Conservation (phyloP, 106 monocot species). For the Chionographis japonica region DNA sequence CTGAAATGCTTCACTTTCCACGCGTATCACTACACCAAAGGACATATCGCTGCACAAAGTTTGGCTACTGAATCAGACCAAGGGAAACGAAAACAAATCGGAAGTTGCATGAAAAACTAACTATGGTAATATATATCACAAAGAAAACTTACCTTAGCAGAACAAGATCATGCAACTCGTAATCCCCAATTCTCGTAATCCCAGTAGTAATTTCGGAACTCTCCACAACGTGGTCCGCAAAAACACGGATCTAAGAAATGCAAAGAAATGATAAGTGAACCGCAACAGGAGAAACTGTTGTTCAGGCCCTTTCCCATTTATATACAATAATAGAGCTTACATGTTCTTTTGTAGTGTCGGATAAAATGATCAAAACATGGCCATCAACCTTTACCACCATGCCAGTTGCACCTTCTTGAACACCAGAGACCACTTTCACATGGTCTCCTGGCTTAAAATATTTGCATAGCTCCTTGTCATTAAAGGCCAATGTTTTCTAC, state of each 20-base stretch:
- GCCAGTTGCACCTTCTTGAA: constrained; percentile 97
- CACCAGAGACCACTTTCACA: constrained; percentile 97
- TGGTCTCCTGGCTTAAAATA: constrained; percentile 96
- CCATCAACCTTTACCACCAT: constrained; percentile 99
- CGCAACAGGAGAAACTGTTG: neutral
- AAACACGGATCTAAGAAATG: constrained; percentile 73
- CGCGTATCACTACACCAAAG: constrained; percentile 93
- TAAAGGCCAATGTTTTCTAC: constrained; percentile 82
- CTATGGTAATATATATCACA: neutral
- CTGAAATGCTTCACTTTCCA: constrained; percentile 93
- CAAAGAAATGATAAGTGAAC: neutral
- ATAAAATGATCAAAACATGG: constrained; percentile 89
- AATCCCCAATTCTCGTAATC: constrained; percentile 83
- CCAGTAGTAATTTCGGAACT: constrained; percentile 97
- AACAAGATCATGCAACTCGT: constrained; percentile 97
- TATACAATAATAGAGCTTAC: constrained; percentile 28
- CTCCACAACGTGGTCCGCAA: constrained; percentile 98
- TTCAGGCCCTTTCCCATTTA: too few relatives aligned
- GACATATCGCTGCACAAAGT: constrained; percentile 69
- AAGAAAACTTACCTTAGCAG: constrained; percentile 64
- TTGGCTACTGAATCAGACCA: constrained; percentile 1
- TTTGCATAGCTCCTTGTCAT: constrained; percentile 97
- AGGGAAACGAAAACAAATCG: neutral
- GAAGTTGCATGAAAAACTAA: neutral
- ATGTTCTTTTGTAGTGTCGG: constrained; percentile 94